These are phyloP conservation scores for Scedosporium dehoogii DNA, from an alignment of 2,329 filamentous ascomycete genomes.

Conservation along the genomic window DNA sequence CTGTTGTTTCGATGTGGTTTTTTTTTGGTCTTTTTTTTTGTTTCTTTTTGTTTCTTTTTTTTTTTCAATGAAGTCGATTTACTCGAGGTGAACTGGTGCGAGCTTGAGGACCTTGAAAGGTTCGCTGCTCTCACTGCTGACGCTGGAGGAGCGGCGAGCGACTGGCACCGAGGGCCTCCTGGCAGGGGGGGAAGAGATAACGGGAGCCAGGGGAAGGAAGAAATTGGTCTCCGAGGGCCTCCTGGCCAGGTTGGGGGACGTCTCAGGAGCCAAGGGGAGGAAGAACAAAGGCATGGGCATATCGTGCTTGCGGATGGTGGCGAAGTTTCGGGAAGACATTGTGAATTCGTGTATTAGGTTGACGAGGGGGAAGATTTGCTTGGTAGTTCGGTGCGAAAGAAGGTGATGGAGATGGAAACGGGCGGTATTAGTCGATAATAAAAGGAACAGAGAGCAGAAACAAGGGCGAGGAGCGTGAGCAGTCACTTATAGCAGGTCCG, in stretches of 20 bases:
- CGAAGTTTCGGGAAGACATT: slow-evolving; percentile 1
- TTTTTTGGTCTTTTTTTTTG: neutral
- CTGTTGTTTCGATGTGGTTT: neutral
- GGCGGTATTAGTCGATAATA: neutral
- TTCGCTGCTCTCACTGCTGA: slow-evolving; percentile 34
- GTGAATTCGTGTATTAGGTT: neutral
- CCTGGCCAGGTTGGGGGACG: slow-evolving; percentile 44
- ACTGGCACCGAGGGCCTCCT: slow-evolving; percentile 19
- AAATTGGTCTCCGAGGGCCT: neutral
- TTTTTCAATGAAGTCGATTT: slow-evolving; percentile 36
- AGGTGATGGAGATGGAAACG: neutral
- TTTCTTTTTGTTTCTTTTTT: slow-evolving; percentile 35
- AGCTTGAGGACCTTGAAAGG: slow-evolving; percentile 49
- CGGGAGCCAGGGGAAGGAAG: slow-evolving; percentile 51
- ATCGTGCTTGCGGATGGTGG: neutral
- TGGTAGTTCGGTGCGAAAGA: neutral
- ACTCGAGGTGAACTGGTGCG: slow-evolving; percentile 54
- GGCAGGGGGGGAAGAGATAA: slow-evolving; percentile 47
- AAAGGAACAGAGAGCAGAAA: neutral
- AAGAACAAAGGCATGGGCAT: slow-evolving; percentile 23
- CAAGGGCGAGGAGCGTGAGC: neutral
- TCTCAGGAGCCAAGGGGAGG: slow-evolving; percentile 48
- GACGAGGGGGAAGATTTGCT: neutral
- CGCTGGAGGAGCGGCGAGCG: slow-evolving; percentile 42
- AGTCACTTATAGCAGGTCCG: neutral